phyloP scores from a whole-genome alignment of 148 eudicot genomes.

The Hydrangea macrophylla region DNA sequence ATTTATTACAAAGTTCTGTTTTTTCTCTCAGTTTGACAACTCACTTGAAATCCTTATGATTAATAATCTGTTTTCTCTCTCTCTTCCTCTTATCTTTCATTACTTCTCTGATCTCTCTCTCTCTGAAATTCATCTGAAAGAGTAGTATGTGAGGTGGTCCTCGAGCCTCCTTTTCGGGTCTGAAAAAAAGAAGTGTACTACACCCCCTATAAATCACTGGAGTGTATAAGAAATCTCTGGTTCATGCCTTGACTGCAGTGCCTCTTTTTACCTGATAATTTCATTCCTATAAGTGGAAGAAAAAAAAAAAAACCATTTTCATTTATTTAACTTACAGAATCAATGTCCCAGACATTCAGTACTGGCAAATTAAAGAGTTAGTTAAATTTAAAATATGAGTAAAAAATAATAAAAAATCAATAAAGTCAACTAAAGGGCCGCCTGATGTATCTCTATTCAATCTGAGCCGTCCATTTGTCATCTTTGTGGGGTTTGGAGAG shows the following conservation, averaged over 20 bases:
- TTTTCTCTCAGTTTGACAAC: slow-evolving; percentile 33
- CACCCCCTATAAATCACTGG: neutral
- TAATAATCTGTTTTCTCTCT: neutral
- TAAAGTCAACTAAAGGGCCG: neutral
- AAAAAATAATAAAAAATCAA: neutral
- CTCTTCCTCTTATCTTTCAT: neutral
- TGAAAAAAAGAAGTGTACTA: slow-evolving; percentile 14
- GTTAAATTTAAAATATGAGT: no score
- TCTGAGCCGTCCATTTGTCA: neutral
- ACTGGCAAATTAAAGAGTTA: slow-evolving; percentile 7
- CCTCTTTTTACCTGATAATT: slow-evolving; percentile 1
- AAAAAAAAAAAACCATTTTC: slow-evolving; percentile 4
- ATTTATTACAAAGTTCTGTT: neutral
- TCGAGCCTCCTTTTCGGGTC: slow-evolving; percentile 15
- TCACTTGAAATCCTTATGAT: slow-evolving; percentile 23
- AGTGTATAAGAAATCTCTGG: slow-evolving; percentile 6
- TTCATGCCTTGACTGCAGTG: slow-evolving; percentile 20
- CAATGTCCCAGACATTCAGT: slow-evolving; percentile 16
- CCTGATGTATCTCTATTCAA: neutral
- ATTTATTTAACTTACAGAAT: slow-evolving; percentile 12
- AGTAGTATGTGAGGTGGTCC: neutral
- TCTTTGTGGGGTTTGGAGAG: no score
- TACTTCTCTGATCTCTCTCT: slow-evolving; percentile 1
- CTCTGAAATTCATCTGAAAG: neutral
- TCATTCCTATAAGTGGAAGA: slow-evolving; percentile 14